A percentile compares a stretch with the other conserved stretches of the same genome.
Conservation (phyloP, 1,284 basidiomycete species). For the Cryptococcus hybrid region DNA sequence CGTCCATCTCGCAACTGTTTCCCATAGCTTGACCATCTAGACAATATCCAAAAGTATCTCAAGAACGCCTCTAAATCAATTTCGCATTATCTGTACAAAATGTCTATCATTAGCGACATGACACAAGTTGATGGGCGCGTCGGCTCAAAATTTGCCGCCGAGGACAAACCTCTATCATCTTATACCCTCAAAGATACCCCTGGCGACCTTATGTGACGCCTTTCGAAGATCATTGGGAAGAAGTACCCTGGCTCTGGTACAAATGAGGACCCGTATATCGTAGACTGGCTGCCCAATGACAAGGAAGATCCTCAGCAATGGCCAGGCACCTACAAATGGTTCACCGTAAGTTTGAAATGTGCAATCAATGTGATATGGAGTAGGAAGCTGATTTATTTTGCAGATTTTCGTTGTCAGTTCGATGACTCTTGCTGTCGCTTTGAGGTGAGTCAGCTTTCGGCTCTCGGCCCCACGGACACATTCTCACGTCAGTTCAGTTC, state of each 20-base stretch:
- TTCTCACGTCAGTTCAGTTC: slow-evolving; percentile 19
- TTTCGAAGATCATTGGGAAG: slow-evolving; percentile 44
- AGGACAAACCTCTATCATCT: slow-evolving; percentile 14
- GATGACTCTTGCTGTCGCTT: slow-evolving; percentile 36
- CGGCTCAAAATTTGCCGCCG: not conserved
- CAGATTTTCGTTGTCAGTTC: slow-evolving; percentile 19
- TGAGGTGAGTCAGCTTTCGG: slow-evolving; percentile 9
- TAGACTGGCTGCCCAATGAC: slow-evolving; percentile 43
- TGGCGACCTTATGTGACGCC: slow-evolving; percentile 46
- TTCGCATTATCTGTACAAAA: too few species aligned
- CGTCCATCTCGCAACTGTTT: too few species aligned
- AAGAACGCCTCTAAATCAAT: too few species aligned
- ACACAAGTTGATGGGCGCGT: slow-evolving; percentile 6
- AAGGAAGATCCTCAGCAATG: slow-evolving; percentile 42
- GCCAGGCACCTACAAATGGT: slow-evolving; percentile 35
- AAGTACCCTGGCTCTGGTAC: slow-evolving; percentile 50
- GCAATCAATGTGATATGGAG: not conserved
- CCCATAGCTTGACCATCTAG: too few species aligned
- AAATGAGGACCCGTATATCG: slow-evolving; percentile 46
- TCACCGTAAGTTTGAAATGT: slow-evolving; percentile 22
- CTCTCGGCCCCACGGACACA: not conserved
- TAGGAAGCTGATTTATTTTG: not conserved
- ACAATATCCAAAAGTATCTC: too few species aligned
- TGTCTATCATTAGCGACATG: too few species aligned
- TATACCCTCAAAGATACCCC: slow-evolving; percentile 33